Base-by-base conservation (phyloP, 768 basidiomycete genomes). In the Tricholoma hemisulphureum region DNA sequence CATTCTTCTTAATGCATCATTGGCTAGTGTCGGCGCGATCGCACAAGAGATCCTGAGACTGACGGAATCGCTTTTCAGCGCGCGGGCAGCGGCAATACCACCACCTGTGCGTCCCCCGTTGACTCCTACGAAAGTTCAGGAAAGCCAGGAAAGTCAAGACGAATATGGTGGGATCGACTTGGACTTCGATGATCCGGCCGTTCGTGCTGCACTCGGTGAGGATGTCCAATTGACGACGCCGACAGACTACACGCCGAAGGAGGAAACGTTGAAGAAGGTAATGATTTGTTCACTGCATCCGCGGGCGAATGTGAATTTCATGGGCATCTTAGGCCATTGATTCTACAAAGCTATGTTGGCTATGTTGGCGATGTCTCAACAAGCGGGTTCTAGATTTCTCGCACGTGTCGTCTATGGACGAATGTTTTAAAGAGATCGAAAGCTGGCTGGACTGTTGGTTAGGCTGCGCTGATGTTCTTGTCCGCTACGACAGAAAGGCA, bases 81-180 rank as follows among this genome's bases (percentile, higher is more conserved):
- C 79, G 16, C 79, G 91, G 31, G 65, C 71, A 11, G 69, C 61
- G 11, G 78, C 79, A 28, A 62, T 88, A 24, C 84, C 84, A 9
- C 70, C 70, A 18, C 79, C 77, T 0, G 67, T 71, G 26, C 77
- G 71, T 1, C 72, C 71, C 6, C 58, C 66, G 4, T 59, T 69
- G n/a, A 60, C 56, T 54, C 46, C 59, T 29, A 66, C 66, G 32
- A 59, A 45, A 14, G 60, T 62, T 7, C 67, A 66, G 16, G 82
- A 81, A 34, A 80, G 79, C 43, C 83, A 84, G 64, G 91, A 93
- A 59, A 92, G 88, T 61, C 91, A 95, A 65, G 90, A 93, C 56
- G 85, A 88, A 53, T 93, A 85, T 61, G 83, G 80, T 14, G 61
- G 61, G 23, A 53, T 67, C 21, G 73, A 75, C 43, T 65, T 87